phyloP scores from a whole-genome alignment of 495 filamentous ascomycete genomes.

The Podospora tetraspora region DNA sequence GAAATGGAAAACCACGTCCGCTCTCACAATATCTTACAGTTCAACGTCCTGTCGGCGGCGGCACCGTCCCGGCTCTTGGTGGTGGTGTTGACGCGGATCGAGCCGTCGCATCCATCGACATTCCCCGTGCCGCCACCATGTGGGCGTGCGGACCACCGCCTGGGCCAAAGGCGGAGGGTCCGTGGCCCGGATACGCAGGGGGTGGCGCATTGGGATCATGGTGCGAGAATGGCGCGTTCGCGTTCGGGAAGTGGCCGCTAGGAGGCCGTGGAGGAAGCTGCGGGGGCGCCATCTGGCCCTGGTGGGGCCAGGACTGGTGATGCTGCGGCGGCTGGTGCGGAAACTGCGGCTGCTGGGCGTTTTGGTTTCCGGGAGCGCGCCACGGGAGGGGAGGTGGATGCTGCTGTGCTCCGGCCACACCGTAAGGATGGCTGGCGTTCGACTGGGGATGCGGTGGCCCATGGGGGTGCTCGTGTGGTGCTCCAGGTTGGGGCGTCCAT shows the following conservation, averaged over 20 bases:
- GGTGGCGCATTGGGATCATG: not conserved
- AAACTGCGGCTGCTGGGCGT: conserved; percentile 11
- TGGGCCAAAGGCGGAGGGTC: not conserved
- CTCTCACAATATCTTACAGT: not conserved
- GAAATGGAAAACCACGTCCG: not conserved
- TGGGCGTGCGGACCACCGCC: not conserved
- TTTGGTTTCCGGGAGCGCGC: not conserved
- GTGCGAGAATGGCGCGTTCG: not conserved
- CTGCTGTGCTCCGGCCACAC: not conserved
- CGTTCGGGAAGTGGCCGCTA: not conserved
- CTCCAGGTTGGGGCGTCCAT: not conserved
- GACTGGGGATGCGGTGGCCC: not conserved
- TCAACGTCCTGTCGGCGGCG: not conserved
- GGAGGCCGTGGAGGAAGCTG: not conserved
- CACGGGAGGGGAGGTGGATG: not conserved
- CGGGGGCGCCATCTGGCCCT: not conserved
- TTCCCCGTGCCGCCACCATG: not conserved
- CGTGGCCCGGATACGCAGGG: not conserved
- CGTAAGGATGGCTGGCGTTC: not conserved
- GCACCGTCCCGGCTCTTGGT: not conserved
- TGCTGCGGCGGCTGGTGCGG: not conserved
- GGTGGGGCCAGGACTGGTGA: not conserved
- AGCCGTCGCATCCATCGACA: not conserved
- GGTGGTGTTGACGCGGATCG: not conserved
- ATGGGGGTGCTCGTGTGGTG: not conserved